These are phyloP conservation scores for Penicillium sp. DNA, from an alignment of 2,329 filamentous ascomycete species.

Conservation along the genomic window DNA sequence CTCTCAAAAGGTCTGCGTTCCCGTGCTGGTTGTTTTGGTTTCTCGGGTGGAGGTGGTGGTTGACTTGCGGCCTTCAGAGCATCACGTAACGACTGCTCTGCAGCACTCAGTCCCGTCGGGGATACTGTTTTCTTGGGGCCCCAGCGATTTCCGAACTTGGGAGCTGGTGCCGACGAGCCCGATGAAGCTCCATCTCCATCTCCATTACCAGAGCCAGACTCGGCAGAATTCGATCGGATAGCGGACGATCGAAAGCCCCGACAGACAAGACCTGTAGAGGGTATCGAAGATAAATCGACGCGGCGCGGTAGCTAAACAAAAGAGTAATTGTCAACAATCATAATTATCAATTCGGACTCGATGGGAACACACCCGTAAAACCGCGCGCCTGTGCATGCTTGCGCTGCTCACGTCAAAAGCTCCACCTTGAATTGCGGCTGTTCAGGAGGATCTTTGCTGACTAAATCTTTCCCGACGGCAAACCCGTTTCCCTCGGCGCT, in stretches of 20 bases:
- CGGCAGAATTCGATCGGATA: slow-evolving; percentile 31
- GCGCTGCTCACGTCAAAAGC: slow-evolving; percentile 15
- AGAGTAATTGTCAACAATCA: background rate
- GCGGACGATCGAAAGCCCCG: slow-evolving; percentile 42
- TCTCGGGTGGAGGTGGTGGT: slow-evolving; percentile 10
- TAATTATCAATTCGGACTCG: background rate
- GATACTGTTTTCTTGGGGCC: slow-evolving; percentile 21
- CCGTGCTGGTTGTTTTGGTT: background rate
- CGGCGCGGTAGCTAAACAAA: slow-evolving; percentile 40
- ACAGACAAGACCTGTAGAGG: slow-evolving; percentile 24
- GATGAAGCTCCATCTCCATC: slow-evolving; percentile 25
- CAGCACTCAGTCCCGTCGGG: slow-evolving; percentile 33
- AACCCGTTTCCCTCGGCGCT: slow-evolving; percentile 32
- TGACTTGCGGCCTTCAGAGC: slow-evolving; percentile 27
- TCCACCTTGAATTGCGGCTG: slow-evolving; percentile 21
- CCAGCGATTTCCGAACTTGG: slow-evolving; percentile 38
- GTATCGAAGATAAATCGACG: slow-evolving; percentile 43
- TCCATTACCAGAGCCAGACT: slow-evolving; percentile 25
- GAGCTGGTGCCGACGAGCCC: slow-evolving; percentile 10
- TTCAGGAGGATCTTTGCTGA: slow-evolving; percentile 19
- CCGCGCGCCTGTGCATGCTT: slow-evolving; percentile 42
- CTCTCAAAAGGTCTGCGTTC: background rate
- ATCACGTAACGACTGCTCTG: slow-evolving; percentile 38
- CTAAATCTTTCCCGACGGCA: slow-evolving; percentile 20
- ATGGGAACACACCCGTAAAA: slow-evolving; percentile 34